phyloP scores from a whole-genome alignment of 441 rosid species.

The Euphorbia neoarborescens region DNA sequence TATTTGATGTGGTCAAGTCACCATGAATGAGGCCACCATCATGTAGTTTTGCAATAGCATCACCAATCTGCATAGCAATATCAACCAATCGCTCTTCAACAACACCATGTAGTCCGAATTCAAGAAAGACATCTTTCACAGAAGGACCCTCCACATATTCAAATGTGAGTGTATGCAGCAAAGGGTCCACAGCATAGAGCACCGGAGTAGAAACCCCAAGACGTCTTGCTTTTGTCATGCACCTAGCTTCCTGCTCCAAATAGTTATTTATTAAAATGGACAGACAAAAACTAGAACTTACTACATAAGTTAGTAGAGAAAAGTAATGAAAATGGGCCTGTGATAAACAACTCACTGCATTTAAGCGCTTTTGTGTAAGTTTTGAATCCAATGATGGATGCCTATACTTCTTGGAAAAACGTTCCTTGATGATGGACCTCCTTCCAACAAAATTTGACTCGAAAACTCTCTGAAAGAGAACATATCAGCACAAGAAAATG shows the following conservation, averaged over 20 bases:
- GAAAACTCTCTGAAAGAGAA: conserved; percentile 58
- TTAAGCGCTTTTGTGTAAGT: conserved; percentile 66
- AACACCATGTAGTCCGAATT: conserved; percentile 54
- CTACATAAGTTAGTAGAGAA: not conserved
- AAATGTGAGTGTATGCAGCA: conserved; percentile 51
- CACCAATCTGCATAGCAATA: conserved; percentile 73
- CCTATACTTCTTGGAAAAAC: conserved; percentile 91
- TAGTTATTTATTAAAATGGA: conserved; percentile 1
- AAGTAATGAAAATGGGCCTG: not conserved
- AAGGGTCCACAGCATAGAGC: conserved; percentile 63
- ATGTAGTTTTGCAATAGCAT: conserved; percentile 73
- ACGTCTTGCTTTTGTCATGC: conserved; percentile 85
- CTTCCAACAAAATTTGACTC: conserved; percentile 69
- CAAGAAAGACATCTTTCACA: conserved; percentile 60
- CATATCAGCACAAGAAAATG: conserved; percentile 10
- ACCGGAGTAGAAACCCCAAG: conserved; percentile 75
- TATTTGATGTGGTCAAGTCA: conserved; percentile 84
- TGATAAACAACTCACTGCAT: conserved; percentile 59
- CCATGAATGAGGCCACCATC: conserved; percentile 96
- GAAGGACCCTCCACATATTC: conserved; percentile 70
- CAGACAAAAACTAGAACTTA: not conserved
- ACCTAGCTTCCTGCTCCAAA: conserved; percentile 68
- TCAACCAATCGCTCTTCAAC: conserved; percentile 55
- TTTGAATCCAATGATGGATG: conserved; percentile 80
- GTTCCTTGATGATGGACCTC: conserved; percentile 64